phyloP scores from a whole-genome alignment of 176 grass and related monocot genomes.

The Oryza meyeriana region DNA sequence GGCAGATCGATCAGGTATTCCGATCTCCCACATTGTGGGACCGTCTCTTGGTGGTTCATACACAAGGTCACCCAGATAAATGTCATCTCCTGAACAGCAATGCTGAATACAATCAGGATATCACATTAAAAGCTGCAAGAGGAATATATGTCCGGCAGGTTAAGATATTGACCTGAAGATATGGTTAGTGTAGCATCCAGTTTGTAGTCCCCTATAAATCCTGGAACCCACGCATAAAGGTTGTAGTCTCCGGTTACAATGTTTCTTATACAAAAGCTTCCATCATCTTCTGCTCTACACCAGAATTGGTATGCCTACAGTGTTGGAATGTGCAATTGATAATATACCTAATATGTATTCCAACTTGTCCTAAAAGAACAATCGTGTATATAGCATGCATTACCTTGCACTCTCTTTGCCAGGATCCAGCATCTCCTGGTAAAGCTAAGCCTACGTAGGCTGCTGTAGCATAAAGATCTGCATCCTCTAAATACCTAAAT shows the following conservation, averaged over 20 bases:
- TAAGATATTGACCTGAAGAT: constrained; percentile 52
- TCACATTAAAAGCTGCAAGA: constrained; percentile 7
- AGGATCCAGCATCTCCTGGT: constrained; percentile 89
- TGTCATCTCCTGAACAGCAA: constrained; percentile 45
- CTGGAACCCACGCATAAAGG: constrained; percentile 73
- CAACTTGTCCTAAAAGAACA: not conserved
- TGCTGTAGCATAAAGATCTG: constrained; percentile 50
- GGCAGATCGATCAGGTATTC: constrained; percentile 66
- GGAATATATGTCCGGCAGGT: not conserved
- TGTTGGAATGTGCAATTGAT: not conserved
- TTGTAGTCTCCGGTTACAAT: constrained; percentile 63
- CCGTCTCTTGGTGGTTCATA: constrained; percentile 81
- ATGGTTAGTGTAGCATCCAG: constrained; percentile 49
- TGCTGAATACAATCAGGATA: constrained; percentile 8
- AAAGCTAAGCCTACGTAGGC: constrained; percentile 86
- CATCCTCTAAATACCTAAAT: constrained; percentile 58
- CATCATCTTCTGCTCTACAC: constrained; percentile 61
- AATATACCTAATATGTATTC: not conserved
- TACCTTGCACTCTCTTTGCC: constrained; percentile 99
- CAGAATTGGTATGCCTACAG: constrained; percentile 89
- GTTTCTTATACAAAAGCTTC: constrained; percentile 77
- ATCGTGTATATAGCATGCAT: not conserved
- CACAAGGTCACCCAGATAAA: constrained; percentile 66
- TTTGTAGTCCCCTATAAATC: constrained; percentile 89
- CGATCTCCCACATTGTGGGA: constrained; percentile 83